A percentile compares a stretch with the other conserved stretches of the same genome.
phyloP scores from a whole-genome alignment of 495 filamentous ascomycete genomes.

The Penicillium paxilli region DNA sequence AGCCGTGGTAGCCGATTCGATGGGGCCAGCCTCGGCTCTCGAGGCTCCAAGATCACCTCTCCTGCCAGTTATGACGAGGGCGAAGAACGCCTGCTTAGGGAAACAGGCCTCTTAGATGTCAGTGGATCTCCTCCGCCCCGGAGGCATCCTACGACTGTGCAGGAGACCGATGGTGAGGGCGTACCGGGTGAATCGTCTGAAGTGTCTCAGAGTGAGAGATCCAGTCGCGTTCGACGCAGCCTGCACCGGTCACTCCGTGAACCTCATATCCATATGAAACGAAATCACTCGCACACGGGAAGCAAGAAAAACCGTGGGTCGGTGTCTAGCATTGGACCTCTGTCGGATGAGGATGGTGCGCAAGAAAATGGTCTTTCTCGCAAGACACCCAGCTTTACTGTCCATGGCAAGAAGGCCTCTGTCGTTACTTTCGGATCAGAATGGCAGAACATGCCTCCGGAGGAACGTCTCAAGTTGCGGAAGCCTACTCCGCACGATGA shows the following conservation, averaged over 20 bases:
- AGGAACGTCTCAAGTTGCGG: conserved; percentile 66
- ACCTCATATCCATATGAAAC: conserved; percentile 64
- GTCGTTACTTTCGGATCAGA: conserved; percentile 93
- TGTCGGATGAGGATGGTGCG: conserved; percentile 55
- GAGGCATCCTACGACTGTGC: conserved; percentile 35
- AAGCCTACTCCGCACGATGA: conserved; percentile 53
- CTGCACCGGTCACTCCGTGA: conserved; percentile 94
- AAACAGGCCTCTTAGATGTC: conserved; percentile 46
- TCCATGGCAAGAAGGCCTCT: conserved; percentile 97
- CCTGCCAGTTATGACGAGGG: conserved; percentile 42
- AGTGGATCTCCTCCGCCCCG: conserved; percentile 37
- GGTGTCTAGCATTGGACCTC: conserved; percentile 53
- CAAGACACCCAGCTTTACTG: conserved; percentile 83
- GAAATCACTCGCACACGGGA: conserved; percentile 61
- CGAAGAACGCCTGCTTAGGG: conserved; percentile 51
- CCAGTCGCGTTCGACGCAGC: conserved; percentile 73
- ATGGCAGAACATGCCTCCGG: conserved; percentile 77
- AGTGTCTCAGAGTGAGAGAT: conserved; percentile 36
- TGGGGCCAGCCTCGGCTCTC: conserved; percentile 37
- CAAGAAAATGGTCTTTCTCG: conserved; percentile 64
- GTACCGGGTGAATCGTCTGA: conserved; percentile 38
- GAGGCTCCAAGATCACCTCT: conserved; percentile 38
- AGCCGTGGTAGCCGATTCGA: conserved; percentile 41
- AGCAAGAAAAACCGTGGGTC: conserved; percentile 78
- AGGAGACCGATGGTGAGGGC: conserved; percentile 37